Evolutionary conservation across 208 protist species (phyloP), one percentile per base, ranked within the genome.

Genomic region (Wallacemonas sp.): DNA sequence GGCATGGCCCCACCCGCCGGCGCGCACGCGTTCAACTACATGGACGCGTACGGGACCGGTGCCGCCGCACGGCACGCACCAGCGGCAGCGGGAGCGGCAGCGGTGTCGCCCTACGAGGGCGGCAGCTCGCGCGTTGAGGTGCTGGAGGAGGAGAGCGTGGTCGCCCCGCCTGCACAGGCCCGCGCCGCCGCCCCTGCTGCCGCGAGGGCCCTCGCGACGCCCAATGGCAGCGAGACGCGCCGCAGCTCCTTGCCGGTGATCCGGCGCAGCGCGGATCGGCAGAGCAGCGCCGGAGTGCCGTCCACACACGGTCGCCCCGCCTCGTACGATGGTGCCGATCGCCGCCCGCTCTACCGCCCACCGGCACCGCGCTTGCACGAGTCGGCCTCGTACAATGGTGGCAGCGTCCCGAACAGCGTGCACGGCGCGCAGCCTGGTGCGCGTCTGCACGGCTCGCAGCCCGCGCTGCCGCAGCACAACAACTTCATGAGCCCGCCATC

Each of bases 61-160:
- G 36, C 36, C 10, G 36, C 14, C n/a, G n/a, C n/a, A n/a, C n/a
- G n/a, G n/a, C n/a, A n/a, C n/a, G n/a, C n/a, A n/a, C n/a, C n/a
- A n/a, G n/a, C n/a, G n/a, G n/a, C n/a, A n/a, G n/a, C n/a, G n/a
- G n/a, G n/a, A n/a, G n/a, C n/a, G n/a, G n/a, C n/a, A n/a, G n/a
- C 48, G 25, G 7, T n/a, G 10, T 7, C 26, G 20, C 8, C 38
- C 31, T 61, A 46, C 33, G 4, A 23, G 20, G 18, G 7, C 22
- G 57, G 57, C 57, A 50, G 41, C 57, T 64, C 57, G 18, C 33
- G 57, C 14, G 57, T 64, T 14, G 57, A 64, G 41, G 57, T 50
- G 26, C 41, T 64, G 3, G 41, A 64, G 39, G 41, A 57, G 23
- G 42, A 59, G 29, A 42, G 29, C n/a, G 29, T 59, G 36, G 36